Base-by-base conservation (phyloP, 805 yeast genomes). In the Kuraishia molischiana region DNA sequence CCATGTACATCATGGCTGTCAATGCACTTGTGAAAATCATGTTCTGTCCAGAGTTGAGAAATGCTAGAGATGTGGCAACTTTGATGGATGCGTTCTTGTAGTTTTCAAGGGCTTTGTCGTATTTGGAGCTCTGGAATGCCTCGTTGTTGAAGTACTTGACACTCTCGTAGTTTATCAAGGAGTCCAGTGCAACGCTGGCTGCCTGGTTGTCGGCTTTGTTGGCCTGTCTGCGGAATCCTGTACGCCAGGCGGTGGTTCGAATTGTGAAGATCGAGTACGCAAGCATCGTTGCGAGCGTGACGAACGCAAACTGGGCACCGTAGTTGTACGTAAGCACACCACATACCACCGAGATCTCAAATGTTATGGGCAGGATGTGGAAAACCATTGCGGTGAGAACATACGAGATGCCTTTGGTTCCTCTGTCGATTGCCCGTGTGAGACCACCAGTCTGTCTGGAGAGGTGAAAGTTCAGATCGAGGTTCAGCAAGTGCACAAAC, bases 1-100 rank as follows among this genome's bases (percentile, higher is more conserved):
- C 97, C 95, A 92, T 80, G 57, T 85, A 92, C 98, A 92, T 92
- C 94, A 92, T 92, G 2, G 79, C 84, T 1, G 98, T 92, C 44
- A 92, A 64, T 1, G 98, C 97, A 30, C 84, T 60, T 0, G 97
- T 85, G 61, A 84, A 84, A 24, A 84, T 84, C 39, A 82, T 48
- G 52, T 79, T 83, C 55, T 84, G 94, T 14, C 94, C 94, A 0
- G 86, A 69, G 46, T 84, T 84, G 43, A 84, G 64, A 50, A 72
- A 84, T 19, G 92, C 87, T 44, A 84, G 62, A 1, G 92, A 83
- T 3, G 90, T 84, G 2, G 90, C 87, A n/a, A 84, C 85, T 52
- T 82, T 81, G 46, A 84, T 77, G 21, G 79, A 75, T 2, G 87
- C 75, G 42, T 71, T 64, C 55, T 85, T 92, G 57, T 92, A 92